These are phyloP conservation scores for Dicorynia guianensis DNA, from an alignment of 306 rosid genomes.

Conservation along the genomic window DNA sequence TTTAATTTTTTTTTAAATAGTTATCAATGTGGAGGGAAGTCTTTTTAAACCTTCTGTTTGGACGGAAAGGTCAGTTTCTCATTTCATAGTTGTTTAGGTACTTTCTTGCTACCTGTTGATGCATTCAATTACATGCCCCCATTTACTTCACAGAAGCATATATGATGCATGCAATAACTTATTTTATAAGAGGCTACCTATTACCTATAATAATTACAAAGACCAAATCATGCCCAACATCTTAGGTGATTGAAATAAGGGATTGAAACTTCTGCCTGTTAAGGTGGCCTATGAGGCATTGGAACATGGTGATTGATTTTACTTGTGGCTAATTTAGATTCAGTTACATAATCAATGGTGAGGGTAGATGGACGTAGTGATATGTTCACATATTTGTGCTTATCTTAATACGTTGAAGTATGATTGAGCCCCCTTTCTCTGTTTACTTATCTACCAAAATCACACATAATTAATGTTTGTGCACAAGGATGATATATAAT, in stretches of 20 bases:
- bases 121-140: neutral
- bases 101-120: constrained; percentile 15
- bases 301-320: neutral
- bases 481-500: too few relatives aligned
- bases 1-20: constrained; percentile 11
- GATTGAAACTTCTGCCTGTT: neutral
- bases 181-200: neutral
- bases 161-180: neutral
- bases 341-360: neutral
- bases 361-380: neutral
- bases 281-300: neutral
- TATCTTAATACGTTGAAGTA: neutral
- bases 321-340: neutral
- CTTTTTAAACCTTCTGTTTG: neutral
- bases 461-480: too few relatives aligned
- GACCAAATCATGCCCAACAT: neutral
- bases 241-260: neutral
- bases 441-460: neutral
- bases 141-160: constrained; percentile 12
- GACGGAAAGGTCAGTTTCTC: neutral
- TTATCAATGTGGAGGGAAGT: constrained; percentile 6
- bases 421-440: neutral
- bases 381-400: neutral
- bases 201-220: neutral
- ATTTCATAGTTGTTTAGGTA: neutral